phyloP scores from a whole-genome alignment of 805 yeast species.

The Martiniozyma abietophila region DNA sequence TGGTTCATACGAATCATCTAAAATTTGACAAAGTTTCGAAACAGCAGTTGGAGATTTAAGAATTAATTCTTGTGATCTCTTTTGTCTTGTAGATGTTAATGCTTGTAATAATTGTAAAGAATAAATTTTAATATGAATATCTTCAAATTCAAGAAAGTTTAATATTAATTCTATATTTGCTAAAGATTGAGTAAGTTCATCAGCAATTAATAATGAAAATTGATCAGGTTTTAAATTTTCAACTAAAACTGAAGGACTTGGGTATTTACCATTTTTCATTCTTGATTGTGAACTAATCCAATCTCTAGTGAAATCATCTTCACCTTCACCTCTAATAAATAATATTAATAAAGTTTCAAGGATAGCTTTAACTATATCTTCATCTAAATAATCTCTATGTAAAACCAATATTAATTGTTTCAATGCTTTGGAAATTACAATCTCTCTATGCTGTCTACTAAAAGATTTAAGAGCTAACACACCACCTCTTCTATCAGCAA shows the following conservation, averaged over 20 bases:
- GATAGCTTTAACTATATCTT: slow-evolving; percentile 63
- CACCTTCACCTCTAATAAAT: slow-evolving; percentile 56
- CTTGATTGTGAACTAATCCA: slow-evolving; percentile 73
- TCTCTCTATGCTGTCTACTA: slow-evolving; percentile 80
- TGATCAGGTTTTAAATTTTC: slow-evolving; percentile 58
- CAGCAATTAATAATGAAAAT: slow-evolving; percentile 91
- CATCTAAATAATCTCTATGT: slow-evolving; percentile 54
- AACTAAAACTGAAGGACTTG: slow-evolving; percentile 57
- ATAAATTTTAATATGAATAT: slow-evolving; percentile 73
- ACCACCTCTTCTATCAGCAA: slow-evolving; percentile 86
- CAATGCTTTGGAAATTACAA: slow-evolving; percentile 81
- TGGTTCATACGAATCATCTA: slow-evolving; percentile 69
- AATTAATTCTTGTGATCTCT: slow-evolving; percentile 63
- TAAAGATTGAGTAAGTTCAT: slow-evolving; percentile 68
- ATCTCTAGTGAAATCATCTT: slow-evolving; percentile 53
- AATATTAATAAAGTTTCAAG: slow-evolving; percentile 79
- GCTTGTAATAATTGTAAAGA: slow-evolving; percentile 82
- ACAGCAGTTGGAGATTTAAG: slow-evolving; percentile 70
- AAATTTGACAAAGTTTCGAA: slow-evolving; percentile 55
- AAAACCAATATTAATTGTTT: slow-evolving; percentile 63
- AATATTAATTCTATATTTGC: slow-evolving; percentile 39
- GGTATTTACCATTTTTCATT: slow-evolving; percentile 66
- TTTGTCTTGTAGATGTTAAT: slow-evolving; percentile 65
- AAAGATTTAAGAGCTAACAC: slow-evolving; percentile 82
- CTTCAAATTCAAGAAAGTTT: slow-evolving; percentile 36